Base-by-base conservation (phyloP, 768 basidiomycete species). In the Dentipellis sp. region DNA sequence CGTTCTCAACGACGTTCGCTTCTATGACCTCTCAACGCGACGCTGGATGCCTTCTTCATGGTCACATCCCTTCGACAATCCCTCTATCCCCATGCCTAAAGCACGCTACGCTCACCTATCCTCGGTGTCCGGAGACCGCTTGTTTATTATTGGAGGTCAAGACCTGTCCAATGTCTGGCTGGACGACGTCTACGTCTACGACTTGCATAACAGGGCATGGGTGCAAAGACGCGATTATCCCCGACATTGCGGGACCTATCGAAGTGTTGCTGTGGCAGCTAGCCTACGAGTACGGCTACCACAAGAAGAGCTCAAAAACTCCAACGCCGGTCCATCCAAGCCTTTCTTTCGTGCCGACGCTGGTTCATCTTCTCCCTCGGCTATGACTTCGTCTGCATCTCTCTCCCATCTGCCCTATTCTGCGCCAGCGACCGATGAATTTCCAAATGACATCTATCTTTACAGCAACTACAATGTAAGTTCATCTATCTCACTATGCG, bases 401-500 rank as follows among this genome's bases (percentile, higher is more conserved):
- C 73, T 90, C 55, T 69, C 79, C 37, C 84, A 91, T 66, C 77
- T 90, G 39, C 86, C 90, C 1, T 93, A 91, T 68, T 88, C 92
- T 34, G 76, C 84, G 1, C 65, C 75, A 2, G 84, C 89, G 10
- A 84, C 77, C 2, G 82, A 83, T 58, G 84, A 91, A 56, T 80
- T 82, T 63, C 91, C 91, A 8, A 85, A 83, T 62, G 90, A 97
- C 62, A 89, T 97, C 34, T 90, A 82, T 69, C 74, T 95, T 23
- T 99, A 94, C 70, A 93, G 91, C 64, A 99, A 98, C 68, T 97
- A 94, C 75, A 97, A 97, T 72, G 90, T 91, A 63, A 62, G 85
- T 72, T 12, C 1, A 10, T 53, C 16, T 55, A 55, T 55, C 38
- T 40, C 47, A 29, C 6, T 45, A 58, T 59, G 54, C 36, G 42